Evolutionary conservation across 2,329 filamentous ascomycete genomes (phyloP).

Genomic region (Leptoxyphium fumago): DNA sequence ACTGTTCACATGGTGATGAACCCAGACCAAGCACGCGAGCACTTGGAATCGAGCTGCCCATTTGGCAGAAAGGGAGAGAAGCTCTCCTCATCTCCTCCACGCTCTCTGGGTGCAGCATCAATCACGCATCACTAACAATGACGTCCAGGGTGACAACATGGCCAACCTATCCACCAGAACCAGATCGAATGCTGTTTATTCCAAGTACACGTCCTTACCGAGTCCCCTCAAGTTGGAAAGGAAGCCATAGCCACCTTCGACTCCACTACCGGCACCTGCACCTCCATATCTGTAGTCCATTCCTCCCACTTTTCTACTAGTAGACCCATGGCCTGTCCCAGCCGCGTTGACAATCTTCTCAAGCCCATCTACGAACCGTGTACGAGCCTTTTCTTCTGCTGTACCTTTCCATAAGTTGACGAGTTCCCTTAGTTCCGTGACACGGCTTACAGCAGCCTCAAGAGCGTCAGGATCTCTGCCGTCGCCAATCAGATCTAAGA

Average conservation of each 20-base stretch:
- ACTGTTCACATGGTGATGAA: no score
- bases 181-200: constrained; percentile 16
- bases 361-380: constrained; percentile 67
- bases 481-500: constrained; percentile 47
- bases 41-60: no score
- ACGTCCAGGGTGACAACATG: no score
- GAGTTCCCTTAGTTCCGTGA: constrained; percentile 64
- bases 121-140: no score
- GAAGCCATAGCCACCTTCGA: constrained; percentile 33
- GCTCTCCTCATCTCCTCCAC: no score
- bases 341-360: constrained; percentile 71
- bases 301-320: background rate
- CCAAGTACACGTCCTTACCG: constrained; percentile 39
- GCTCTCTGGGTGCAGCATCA: no score
- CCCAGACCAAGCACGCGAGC: no score
- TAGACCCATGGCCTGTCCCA: constrained; percentile 16
- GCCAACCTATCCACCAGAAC: no score
- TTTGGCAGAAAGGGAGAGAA: no score
- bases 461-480: constrained; percentile 47
- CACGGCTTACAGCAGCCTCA: constrained; percentile 55
- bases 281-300: constrained; percentile 1
- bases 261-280: constrained; percentile 9
- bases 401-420: constrained; percentile 88
- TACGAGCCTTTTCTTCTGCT: constrained; percentile 75
- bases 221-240: constrained; percentile 38